Evolutionary conservation across 164 flowering plant genomes (phyloP).

Genomic region (Nymphaea thermarum): DNA sequence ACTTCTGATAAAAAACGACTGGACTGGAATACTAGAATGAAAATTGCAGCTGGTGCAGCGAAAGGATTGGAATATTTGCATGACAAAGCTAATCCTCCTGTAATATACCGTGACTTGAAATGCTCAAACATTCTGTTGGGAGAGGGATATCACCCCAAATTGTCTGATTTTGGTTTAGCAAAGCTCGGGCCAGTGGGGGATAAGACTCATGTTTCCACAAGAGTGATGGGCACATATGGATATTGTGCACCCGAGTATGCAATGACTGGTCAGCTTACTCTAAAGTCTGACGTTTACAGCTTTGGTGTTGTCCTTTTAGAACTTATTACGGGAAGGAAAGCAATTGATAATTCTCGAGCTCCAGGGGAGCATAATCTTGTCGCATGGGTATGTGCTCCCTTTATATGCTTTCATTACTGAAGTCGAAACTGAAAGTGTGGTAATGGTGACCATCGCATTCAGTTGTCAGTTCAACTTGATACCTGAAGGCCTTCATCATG

Average conservation of each 20-base stretch:
- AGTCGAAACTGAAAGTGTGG: too few species aligned
- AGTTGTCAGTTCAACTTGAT: too few species aligned
- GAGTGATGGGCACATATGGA: slow-evolving; percentile 92
- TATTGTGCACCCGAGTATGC: slow-evolving; percentile 94
- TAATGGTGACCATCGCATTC: too few species aligned
- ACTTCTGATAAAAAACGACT: slow-evolving; percentile 36
- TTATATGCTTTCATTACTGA: too few species aligned
- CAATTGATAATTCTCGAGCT: slow-evolving; percentile 45
- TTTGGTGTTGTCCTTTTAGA: slow-evolving; percentile 92
- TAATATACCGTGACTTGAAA: slow-evolving; percentile 80
- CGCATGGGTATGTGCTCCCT: slow-evolving; percentile 58
- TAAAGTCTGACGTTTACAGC: slow-evolving; percentile 81
- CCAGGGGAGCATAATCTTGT: slow-evolving; percentile 55
- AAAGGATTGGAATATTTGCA: slow-evolving; percentile 77
- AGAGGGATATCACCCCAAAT: slow-evolving; percentile 61
- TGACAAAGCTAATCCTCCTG: slow-evolving; percentile 58
- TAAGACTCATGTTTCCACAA: slow-evolving; percentile 73
- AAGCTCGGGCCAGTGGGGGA: slow-evolving; percentile 85
- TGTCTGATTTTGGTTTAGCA: slow-evolving; percentile 90
- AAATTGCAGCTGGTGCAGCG: slow-evolving; percentile 80
- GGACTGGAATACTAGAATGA: slow-evolving; percentile 80
- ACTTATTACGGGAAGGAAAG: slow-evolving; percentile 74
- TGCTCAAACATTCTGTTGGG: slow-evolving; percentile 88
- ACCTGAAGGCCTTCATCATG: too few species aligned
- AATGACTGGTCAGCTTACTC: slow-evolving; percentile 78